phyloP scores from a whole-genome alignment of 129 eudicot species.

The Dittrichia graveolens region DNA sequence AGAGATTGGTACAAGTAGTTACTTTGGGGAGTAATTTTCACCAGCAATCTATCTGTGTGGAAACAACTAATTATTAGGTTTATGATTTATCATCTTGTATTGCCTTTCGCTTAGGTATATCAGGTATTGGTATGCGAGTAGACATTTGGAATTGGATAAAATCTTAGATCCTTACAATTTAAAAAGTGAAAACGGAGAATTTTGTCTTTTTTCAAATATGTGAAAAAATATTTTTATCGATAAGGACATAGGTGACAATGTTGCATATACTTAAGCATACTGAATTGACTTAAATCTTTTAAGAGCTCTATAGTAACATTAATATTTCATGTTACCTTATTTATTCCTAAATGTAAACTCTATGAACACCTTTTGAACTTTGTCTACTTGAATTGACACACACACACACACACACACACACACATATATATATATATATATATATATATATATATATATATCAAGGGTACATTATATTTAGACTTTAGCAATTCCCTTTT shows the following conservation, averaged over 20 bases:
- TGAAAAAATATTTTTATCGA: not conserved
- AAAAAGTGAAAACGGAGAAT: not conserved
- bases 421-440: no score
- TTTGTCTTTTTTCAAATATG: not conserved
- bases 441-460: no score
- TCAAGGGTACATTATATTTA: no score
- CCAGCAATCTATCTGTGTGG: not conserved
- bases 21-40: not conserved
- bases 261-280: not conserved
- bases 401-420: no score
- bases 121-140: not conserved
- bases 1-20: not conserved
- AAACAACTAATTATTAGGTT: not conserved
- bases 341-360: not conserved
- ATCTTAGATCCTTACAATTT: slow-evolving; percentile 11
- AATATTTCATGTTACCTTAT: not conserved
- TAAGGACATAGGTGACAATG: not conserved
- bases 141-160: not conserved
- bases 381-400: not conserved
- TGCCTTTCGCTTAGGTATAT: slow-evolving; percentile 2
- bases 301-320: not conserved
- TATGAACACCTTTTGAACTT: not conserved
- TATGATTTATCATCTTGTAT: not conserved
- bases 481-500: not conserved
- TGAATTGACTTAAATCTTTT: not conserved